Conservation (phyloP, 225 moss, liverwort and hornwort species). For the Sphagnum contortum region DNA sequence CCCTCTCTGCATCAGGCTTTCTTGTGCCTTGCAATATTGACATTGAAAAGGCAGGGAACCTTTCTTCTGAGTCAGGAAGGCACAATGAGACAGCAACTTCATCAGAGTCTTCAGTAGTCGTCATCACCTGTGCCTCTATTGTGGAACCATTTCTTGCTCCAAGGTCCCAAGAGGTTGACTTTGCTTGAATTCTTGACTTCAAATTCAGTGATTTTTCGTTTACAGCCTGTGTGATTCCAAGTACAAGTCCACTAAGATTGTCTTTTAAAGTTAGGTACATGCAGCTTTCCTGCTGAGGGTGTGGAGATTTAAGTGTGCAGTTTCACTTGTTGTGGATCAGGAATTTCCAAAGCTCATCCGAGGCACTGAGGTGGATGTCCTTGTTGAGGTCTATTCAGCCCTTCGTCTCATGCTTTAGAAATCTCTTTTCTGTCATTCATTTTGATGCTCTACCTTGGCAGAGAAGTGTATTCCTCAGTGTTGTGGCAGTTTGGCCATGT, state of each 20-base stretch:
- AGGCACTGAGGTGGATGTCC: constrained; percentile 86
- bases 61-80: constrained; percentile 17
- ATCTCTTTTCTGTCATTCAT: background rate
- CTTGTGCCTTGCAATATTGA: constrained; percentile 58
- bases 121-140: constrained; percentile 96
- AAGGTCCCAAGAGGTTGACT: constrained; percentile 28
- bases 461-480: background rate
- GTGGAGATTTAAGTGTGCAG: no score
- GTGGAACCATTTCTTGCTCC: constrained; percentile 95
- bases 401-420: no score
- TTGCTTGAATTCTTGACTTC: no score
- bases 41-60: constrained; percentile 34
- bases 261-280: no score
- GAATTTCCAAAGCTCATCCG: constrained; percentile 68
- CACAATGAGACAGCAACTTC: constrained; percentile 46
- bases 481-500: background rate
- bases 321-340: constrained; percentile 11
- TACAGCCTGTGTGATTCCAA: no score
- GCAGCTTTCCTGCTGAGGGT: no score
- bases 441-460: background rate
- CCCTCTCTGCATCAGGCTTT: constrained; percentile 94
- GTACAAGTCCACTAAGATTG: no score
- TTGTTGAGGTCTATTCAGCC: constrained; percentile 33
- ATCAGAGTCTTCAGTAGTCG: constrained; percentile 62
- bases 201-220: no score